Percentiles rank a stretch among this genome's conserved stretches.
Conservation (phyloP, 176 grass and related monocot genomes). For the Luzula sylvatica region DNA sequence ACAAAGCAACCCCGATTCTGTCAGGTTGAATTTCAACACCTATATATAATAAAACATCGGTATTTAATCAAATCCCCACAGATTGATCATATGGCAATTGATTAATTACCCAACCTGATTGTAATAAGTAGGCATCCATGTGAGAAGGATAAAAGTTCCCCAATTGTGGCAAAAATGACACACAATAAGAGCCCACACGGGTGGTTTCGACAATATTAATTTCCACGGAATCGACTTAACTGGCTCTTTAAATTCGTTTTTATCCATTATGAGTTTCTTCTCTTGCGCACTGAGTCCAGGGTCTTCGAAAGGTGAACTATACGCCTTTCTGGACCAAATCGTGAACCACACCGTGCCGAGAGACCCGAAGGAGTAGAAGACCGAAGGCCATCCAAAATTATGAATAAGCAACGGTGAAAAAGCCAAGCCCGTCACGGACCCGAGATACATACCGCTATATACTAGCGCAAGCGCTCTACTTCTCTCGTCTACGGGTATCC, state of each 20-base stretch:
- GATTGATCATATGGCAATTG: too few relatives aligned
- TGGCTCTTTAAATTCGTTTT: constrained; percentile 49
- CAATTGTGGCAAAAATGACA: constrained; percentile 97
- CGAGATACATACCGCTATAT: constrained; percentile 96
- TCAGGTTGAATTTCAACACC: constrained; percentile 97
- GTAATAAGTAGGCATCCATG: constrained; percentile 99
- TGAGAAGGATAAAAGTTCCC: constrained; percentile 98
- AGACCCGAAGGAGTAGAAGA: constrained; percentile 90
- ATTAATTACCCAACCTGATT: constrained; percentile 68
- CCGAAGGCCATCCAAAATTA: constrained; percentile 81
- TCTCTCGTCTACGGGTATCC: constrained; percentile 83
- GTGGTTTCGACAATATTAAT: constrained; percentile 79
- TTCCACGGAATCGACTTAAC: constrained; percentile 80
- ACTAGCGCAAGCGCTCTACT: constrained; percentile 82
- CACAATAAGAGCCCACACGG: constrained; percentile 92
- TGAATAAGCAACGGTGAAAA: constrained; percentile 91
- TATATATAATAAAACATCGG: constrained; percentile 27
- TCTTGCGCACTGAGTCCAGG: constrained; percentile 51
- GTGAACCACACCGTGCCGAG: constrained; percentile 68
- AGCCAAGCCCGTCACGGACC: constrained; percentile 87
- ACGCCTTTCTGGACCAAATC: constrained; percentile 59
- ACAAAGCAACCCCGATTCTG: constrained; percentile 78
- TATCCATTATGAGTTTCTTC: constrained; percentile 58
- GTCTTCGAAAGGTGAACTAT: constrained; percentile 94
- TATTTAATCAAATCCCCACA: constrained; percentile 2